Evolutionary conservation across 2,329 filamentous ascomycete genomes (phyloP).

Genomic region (Diaporthe nobilis): DNA sequence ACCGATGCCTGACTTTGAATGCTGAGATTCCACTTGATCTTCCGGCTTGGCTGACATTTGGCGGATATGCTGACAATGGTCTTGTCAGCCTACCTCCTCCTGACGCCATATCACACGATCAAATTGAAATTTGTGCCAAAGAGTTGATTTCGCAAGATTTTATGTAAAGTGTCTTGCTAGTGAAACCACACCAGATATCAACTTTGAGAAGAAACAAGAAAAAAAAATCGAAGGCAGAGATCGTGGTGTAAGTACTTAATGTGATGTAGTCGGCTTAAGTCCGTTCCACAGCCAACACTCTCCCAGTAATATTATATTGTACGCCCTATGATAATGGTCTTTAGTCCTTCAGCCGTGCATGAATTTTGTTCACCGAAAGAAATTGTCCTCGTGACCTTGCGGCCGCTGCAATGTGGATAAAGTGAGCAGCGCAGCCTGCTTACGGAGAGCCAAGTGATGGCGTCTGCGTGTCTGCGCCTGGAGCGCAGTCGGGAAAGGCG

Average conservation of each 20-base stretch:
- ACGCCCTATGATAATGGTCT: background rate
- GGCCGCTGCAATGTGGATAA: constrained; percentile 9
- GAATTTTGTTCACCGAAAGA: background rate
- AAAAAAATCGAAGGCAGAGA: background rate
- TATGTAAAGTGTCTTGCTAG: background rate
- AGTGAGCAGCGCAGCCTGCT: background rate
- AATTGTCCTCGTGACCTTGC: constrained; percentile 13
- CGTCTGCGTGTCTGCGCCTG: constrained; percentile 19
- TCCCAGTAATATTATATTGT: too few relatives aligned
- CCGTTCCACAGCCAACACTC: too few relatives aligned
- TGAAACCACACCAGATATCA: background rate
- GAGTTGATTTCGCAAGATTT: background rate
- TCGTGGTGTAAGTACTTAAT: background rate
- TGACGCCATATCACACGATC: background rate
- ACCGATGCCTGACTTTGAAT: background rate
- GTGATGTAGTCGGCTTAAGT: background rate
- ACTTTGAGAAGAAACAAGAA: background rate
- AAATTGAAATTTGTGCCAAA: background rate
- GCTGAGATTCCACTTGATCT: background rate
- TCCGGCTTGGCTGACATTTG: background rate
- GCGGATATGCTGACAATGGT: constrained; percentile 9
- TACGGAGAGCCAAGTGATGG: background rate
- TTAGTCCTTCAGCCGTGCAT: background rate
- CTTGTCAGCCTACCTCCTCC: background rate
- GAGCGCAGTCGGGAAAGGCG: constrained; percentile 18